These are phyloP conservation scores for Fusarium sp. DNA, from an alignment of 2,329 filamentous ascomycete species.

Conservation along the genomic window DNA sequence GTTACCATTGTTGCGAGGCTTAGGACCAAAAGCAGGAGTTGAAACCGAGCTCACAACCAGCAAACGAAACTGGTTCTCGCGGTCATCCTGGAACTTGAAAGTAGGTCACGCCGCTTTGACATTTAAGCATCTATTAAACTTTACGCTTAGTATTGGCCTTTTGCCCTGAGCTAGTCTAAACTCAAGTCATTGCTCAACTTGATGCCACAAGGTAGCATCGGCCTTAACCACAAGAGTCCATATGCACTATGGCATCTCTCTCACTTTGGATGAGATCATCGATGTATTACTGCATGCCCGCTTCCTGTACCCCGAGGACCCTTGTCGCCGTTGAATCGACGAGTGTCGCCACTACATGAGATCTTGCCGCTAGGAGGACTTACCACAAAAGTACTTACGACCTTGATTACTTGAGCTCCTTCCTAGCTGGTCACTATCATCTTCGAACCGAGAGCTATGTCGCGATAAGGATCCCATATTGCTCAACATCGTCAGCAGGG, in stretches of 20 bases:
- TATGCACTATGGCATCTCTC: not conserved
- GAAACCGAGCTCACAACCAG: not conserved
- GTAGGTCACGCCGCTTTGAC: not conserved
- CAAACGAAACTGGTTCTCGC: not conserved
- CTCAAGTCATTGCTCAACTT: not conserved
- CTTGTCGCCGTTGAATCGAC: not conserved
- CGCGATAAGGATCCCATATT: conserved; percentile 25
- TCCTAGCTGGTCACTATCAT: conserved; percentile 29
- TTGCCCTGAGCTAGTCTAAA: not conserved
- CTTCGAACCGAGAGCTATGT: not conserved
- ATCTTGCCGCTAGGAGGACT: not conserved
- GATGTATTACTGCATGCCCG: too few species aligned
- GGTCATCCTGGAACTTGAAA: not conserved
- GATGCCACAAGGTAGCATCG: not conserved
- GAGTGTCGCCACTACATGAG: conserved; percentile 1
- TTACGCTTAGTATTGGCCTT: not conserved
- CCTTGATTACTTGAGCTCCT: conserved; percentile 22
- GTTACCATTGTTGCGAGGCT: not conserved
- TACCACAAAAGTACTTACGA: conserved; percentile 33
- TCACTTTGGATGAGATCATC: conserved; percentile 26
- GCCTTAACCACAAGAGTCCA: not conserved
- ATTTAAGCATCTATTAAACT: not conserved
- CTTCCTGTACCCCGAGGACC: conserved; percentile 15
- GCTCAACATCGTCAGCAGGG: not conserved
- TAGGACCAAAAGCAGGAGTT: not conserved